Percentiles rank a stretch among this genome's conserved stretches.
phyloP scores from a whole-genome alignment of 2,329 filamentous ascomycete species.

The Paraphaeosphaeria minitans region DNA sequence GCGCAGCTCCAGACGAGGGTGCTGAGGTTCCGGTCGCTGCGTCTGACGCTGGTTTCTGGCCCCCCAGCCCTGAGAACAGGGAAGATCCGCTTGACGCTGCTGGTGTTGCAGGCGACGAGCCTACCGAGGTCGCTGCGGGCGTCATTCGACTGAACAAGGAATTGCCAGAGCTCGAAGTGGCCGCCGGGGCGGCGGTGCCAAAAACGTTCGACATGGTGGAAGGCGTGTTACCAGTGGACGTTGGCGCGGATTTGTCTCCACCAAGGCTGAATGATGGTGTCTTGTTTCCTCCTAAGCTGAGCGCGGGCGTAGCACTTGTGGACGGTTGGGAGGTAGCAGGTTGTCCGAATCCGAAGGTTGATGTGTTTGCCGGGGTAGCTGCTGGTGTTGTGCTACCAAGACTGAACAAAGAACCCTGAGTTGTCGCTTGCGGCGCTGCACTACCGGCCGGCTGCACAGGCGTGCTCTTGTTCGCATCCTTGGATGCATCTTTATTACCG shows the following conservation, averaged over 20 bases:
- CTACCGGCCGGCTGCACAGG: constrained; percentile 31
- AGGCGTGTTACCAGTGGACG: constrained; percentile 29
- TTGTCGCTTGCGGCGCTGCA: constrained; percentile 39
- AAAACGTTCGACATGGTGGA: constrained; percentile 19
- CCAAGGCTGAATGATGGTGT: constrained; percentile 25
- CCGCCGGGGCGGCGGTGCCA: background rate
- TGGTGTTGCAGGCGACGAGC: constrained; percentile 24
- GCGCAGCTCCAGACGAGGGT: constrained; percentile 24
- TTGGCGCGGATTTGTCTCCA: constrained; percentile 26
- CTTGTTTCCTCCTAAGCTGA: constrained; percentile 31
- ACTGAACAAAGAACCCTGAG: constrained; percentile 38
- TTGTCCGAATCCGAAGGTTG: constrained; percentile 34
- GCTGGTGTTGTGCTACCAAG: constrained; percentile 37
- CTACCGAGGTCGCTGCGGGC: constrained; percentile 15
- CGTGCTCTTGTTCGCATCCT: constrained; percentile 40
- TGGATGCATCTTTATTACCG: constrained; percentile 32
- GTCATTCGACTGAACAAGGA: constrained; percentile 19
- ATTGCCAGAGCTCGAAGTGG: background rate
- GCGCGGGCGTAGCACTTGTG: constrained; percentile 19
- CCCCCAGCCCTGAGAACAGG: constrained; percentile 26
- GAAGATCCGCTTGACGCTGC: constrained; percentile 15
- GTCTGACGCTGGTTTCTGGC: constrained; percentile 24
- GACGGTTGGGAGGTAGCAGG: constrained; percentile 31
- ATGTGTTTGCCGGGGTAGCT: constrained; percentile 37
- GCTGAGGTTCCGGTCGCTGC: constrained; percentile 8